Conservation (phyloP, 1,139 yeast species). For the Meyerozyma sp. region DNA sequence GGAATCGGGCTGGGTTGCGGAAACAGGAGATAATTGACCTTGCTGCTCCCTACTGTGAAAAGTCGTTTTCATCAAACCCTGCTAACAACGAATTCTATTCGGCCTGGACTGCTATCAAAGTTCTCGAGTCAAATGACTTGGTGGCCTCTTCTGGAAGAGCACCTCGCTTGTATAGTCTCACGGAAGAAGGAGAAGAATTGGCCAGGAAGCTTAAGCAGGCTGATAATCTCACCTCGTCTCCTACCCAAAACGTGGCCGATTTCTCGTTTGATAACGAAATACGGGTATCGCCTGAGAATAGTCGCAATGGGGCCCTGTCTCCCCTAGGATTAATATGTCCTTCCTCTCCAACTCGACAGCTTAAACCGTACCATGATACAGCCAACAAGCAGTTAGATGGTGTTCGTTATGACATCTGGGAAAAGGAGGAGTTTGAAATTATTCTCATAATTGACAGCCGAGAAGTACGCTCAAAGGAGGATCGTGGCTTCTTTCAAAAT, state of each 20-base stretch:
- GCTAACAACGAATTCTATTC: slow-evolving; percentile 60
- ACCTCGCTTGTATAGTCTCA: slow-evolving; percentile 57
- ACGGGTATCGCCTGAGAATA: slow-evolving; percentile 20
- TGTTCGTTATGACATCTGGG: slow-evolving; percentile 35
- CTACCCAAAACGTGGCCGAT: slow-evolving; percentile 13
- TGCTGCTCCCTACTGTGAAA: slow-evolving; percentile 61
- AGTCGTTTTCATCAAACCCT: slow-evolving; percentile 61
- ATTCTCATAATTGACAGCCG: slow-evolving; percentile 72
- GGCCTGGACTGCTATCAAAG: slow-evolving; percentile 75
- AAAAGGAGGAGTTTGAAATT: slow-evolving; percentile 45
- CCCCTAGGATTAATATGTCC: background rate
- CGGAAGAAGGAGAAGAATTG: slow-evolving; percentile 66
- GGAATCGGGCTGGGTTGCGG: slow-evolving; percentile 42
- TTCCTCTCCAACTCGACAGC: background rate
- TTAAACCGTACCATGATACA: slow-evolving; percentile 17
- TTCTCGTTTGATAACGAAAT: slow-evolving; percentile 33
- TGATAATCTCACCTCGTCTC: slow-evolving; percentile 31
- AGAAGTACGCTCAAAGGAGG: slow-evolving; percentile 60
- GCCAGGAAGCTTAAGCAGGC: slow-evolving; percentile 54
- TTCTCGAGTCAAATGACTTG: slow-evolving; percentile 56
- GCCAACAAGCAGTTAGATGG: slow-evolving; percentile 16
- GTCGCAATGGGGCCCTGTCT: slow-evolving; percentile 32
- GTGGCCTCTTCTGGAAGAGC: slow-evolving; percentile 51
- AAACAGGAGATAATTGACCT: slow-evolving; percentile 52
- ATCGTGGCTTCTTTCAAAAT: slow-evolving; percentile 58